Conservation (phyloP, 2,329 filamentous ascomycete genomes). For the Cryphonectria parasitica region DNA sequence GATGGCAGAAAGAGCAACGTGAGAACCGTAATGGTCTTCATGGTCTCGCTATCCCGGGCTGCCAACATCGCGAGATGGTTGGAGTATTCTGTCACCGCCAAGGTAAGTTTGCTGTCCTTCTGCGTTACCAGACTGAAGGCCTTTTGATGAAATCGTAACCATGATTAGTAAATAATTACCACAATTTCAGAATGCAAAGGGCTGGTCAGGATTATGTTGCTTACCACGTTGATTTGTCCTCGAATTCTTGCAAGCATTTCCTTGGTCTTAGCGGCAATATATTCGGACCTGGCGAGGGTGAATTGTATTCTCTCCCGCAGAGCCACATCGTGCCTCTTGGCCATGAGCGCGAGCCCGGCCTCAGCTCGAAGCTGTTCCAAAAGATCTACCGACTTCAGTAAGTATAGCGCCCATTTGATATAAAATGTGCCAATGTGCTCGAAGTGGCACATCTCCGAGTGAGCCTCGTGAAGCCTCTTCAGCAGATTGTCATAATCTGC, state of each 20-base stretch:
- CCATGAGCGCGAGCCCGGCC: not conserved
- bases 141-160: not conserved
- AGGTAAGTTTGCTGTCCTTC: slow-evolving; percentile 21
- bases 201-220: not conserved
- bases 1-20: slow-evolving; percentile 21
- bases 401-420: slow-evolving; percentile 8
- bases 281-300: slow-evolving; percentile 14
- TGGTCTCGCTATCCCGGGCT: slow-evolving; percentile 19
- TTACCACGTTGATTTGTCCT: slow-evolving; percentile 21
- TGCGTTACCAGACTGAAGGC: slow-evolving; percentile 21
- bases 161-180: not conserved
- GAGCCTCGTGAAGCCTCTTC: slow-evolving; percentile 9
- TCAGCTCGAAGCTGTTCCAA: slow-evolving; percentile 2
- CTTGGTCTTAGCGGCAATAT: slow-evolving; percentile 12
- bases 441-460: slow-evolving; percentile 22
- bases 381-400: not conserved
- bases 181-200: not conserved
- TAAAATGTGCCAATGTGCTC: slow-evolving; percentile 13
- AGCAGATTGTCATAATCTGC: slow-evolving; percentile 17
- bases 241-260: slow-evolving; percentile 18
- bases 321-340: not conserved
- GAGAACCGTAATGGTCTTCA: slow-evolving; percentile 22
- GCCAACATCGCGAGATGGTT: slow-evolving; percentile 19
- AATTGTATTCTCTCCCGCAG: slow-evolving; percentile 18
- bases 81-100: slow-evolving; percentile 17